These are phyloP conservation scores for Arthroderma uncinatum DNA, from an alignment of 2,329 filamentous ascomycete species.

Conservation along the genomic window DNA sequence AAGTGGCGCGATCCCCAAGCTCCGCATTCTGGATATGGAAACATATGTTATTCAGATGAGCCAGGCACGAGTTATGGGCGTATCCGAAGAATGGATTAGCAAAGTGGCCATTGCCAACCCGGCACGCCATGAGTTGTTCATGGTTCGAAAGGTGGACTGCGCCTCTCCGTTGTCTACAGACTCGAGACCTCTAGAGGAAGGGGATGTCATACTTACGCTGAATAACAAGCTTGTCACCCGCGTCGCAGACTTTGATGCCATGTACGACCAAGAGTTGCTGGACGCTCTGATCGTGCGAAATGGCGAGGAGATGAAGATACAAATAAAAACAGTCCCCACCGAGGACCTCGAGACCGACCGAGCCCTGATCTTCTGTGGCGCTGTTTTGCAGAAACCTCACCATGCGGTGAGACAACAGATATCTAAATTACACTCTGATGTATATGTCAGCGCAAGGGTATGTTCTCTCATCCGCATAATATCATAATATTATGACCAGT, in stretches of 20 bases:
- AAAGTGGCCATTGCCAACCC: slow-evolving; percentile 81
- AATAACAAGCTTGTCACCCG: slow-evolving; percentile 89
- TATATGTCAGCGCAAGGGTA: slow-evolving; percentile 78
- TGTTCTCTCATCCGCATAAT: slow-evolving; percentile 11
- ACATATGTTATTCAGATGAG: slow-evolving; percentile 94
- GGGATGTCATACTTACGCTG: slow-evolving; percentile 81
- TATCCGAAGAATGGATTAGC: slow-evolving; percentile 89
- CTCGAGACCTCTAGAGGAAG: slow-evolving; percentile 65
- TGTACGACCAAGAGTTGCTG: slow-evolving; percentile 80
- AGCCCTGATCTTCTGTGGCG: slow-evolving; percentile 89
- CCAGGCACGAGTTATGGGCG: slow-evolving; percentile 92
- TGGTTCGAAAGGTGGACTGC: slow-evolving; percentile 82
- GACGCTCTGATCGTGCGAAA: slow-evolving; percentile 80
- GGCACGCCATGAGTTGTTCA: slow-evolving; percentile 91
- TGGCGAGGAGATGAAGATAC: slow-evolving; percentile 63
- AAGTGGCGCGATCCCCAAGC: slow-evolving; percentile 58
- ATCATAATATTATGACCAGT: too few relatives aligned
- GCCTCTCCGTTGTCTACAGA: slow-evolving; percentile 39
- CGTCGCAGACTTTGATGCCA: slow-evolving; percentile 84
- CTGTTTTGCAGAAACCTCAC: slow-evolving; percentile 83
- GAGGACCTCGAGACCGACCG: slow-evolving; percentile 86
- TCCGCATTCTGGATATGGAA: slow-evolving; percentile 88
- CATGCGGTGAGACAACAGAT: slow-evolving; percentile 97
- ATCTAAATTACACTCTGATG: slow-evolving; percentile 86
- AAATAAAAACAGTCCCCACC: slow-evolving; percentile 74